Evolutionary conservation across 805 yeast genomes (phyloP).

Genomic region (Schwanniomyces polymorphus): DNA sequence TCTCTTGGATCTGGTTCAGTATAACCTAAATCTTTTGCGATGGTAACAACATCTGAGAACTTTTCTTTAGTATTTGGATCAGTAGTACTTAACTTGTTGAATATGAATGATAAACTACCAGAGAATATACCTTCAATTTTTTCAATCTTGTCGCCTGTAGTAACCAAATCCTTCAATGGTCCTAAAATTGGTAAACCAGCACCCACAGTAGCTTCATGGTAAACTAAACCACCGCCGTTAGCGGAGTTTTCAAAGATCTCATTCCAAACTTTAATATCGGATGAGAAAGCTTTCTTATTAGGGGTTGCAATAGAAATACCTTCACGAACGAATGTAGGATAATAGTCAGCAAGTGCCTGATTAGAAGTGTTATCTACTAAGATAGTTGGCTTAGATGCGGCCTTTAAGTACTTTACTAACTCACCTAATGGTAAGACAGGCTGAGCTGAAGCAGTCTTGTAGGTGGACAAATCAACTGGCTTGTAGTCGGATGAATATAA

Average conservation of each 20-base stretch:
- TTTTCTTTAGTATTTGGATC: conserved; percentile 56
- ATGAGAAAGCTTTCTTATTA: conserved; percentile 94
- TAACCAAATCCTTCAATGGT: conserved; percentile 81
- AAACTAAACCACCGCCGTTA: conserved; percentile 67
- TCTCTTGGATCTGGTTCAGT: conserved; percentile 99
- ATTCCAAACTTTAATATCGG: conserved; percentile 74
- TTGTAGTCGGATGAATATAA: conserved; percentile 66
- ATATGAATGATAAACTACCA: conserved; percentile 92
- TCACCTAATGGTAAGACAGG: conserved; percentile 56
- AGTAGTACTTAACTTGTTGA: conserved; percentile 85
- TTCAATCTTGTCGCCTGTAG: conserved; percentile 90
- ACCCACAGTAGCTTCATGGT: conserved; percentile 98
- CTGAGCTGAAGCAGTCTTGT: conserved; percentile 51
- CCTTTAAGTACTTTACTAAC: conserved; percentile 60
- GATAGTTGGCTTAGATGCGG: conserved; percentile 73
- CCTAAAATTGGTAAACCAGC: conserved; percentile 96
- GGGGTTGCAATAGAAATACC: conserved; percentile 97
- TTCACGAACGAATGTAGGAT: conserved; percentile 68
- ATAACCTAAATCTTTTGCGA: conserved; percentile 90
- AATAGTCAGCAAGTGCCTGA: conserved; percentile 70
- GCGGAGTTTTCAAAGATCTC: conserved; percentile 60
- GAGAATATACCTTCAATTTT: conserved; percentile 95
- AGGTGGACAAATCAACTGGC: conserved; percentile 64
- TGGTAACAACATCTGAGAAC: conserved; percentile 86
- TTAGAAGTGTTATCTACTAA: conserved; percentile 94